Percentiles rank a stretch among this genome's conserved stretches.
Evolutionary conservation across 1,284 basidiomycete genomes (phyloP).

Genomic region (Pholiota adiposa): DNA sequence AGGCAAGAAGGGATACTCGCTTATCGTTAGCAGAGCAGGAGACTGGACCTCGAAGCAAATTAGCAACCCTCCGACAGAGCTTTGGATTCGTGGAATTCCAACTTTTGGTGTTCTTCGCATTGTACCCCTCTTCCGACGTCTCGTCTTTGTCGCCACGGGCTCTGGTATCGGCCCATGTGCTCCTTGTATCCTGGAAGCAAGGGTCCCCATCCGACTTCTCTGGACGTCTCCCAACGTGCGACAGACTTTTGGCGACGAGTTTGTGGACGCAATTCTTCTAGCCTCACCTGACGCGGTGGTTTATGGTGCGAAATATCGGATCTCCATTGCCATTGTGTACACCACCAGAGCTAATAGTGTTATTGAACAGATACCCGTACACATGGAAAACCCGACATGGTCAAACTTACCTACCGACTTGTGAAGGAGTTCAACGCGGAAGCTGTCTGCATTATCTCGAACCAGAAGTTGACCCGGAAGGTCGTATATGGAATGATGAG

Average conservation of each 20-base stretch:
- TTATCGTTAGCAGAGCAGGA: constrained; percentile 62
- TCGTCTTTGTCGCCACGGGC: constrained; percentile 66
- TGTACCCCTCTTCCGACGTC: constrained; percentile 56
- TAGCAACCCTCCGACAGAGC: constrained; percentile 50
- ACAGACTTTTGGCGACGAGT: constrained; percentile 60
- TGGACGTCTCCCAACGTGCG: constrained; percentile 66
- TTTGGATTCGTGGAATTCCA: constrained; percentile 64
- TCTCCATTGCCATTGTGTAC: too few relatives aligned
- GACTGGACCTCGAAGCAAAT: constrained; percentile 64
- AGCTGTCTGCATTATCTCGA: constrained; percentile 64
- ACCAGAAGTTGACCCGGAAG: constrained; percentile 63
- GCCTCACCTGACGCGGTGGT: constrained; percentile 59
- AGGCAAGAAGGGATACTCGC: constrained; percentile 56
- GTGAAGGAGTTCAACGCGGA: constrained; percentile 65
- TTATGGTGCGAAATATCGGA: constrained; percentile 48
- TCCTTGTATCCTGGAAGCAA: constrained; percentile 54
- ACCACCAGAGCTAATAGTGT: neutral
- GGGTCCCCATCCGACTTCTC: constrained; percentile 56
- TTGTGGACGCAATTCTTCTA: constrained; percentile 58
- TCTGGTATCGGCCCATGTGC: constrained; percentile 66
- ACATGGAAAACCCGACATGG: constrained; percentile 67
- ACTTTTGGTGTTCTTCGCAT: constrained; percentile 64
- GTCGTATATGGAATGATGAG: constrained; percentile 65
- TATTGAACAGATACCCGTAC: constrained; percentile 52
- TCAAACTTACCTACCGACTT: constrained; percentile 58